Conservation (phyloP, 305 asterid genomes). For the Petunia hybrid region DNA sequence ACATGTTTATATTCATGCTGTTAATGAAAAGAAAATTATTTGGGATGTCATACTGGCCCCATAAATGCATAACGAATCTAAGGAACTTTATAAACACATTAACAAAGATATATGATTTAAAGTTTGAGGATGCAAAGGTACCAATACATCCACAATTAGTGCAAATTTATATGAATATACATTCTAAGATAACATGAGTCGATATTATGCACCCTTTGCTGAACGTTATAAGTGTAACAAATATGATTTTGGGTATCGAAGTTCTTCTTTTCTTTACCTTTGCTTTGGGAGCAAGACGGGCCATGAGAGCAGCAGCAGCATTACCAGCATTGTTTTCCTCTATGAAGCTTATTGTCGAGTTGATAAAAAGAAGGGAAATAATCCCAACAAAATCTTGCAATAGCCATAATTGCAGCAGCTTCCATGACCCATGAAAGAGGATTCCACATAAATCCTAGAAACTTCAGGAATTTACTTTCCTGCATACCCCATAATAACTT, state of each 20-base stretch:
- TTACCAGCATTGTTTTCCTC: constrained; percentile 84
- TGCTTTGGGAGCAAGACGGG: constrained; percentile 77
- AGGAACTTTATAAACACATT: too few species aligned
- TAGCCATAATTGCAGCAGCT: constrained; percentile 75
- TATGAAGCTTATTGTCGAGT: constrained; percentile 74
- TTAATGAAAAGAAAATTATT: too few species aligned
- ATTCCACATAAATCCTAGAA: constrained; percentile 79
- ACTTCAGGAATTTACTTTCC: constrained; percentile 69
- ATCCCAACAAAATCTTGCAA: constrained; percentile 75
- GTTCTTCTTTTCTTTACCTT: constrained; percentile 44
- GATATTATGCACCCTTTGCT: too few species aligned
- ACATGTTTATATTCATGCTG: not conserved
- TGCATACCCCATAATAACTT: constrained; percentile 38
- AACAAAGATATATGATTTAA: too few species aligned
- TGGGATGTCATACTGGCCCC: too few species aligned
- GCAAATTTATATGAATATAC: too few species aligned
- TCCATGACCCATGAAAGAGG: constrained; percentile 86
- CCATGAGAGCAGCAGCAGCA: constrained; percentile 84
- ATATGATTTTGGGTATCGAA: too few species aligned
- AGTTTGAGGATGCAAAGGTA: too few species aligned
- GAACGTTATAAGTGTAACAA: too few species aligned
- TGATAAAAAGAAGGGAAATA: constrained; percentile 60
- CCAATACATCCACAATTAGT: too few species aligned
- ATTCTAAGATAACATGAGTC: too few species aligned
- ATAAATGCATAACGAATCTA: too few species aligned